These are phyloP conservation scores for Pseudonitzschia pungens DNA, from an alignment of 108 stramenopile genomes.

Conservation along the genomic window DNA sequence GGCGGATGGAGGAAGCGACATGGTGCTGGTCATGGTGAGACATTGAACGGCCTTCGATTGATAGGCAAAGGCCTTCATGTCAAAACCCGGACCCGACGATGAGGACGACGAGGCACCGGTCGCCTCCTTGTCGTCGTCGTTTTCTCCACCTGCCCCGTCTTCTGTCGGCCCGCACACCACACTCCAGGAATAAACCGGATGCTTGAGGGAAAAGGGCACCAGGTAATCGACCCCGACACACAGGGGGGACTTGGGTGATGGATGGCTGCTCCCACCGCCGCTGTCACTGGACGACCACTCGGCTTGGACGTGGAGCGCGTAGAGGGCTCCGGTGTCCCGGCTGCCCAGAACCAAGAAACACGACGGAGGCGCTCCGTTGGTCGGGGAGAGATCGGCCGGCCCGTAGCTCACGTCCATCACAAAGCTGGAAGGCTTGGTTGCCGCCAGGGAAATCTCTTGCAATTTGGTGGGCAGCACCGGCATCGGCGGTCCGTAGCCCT, in stretches of 20 bases:
- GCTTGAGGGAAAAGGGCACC: conserved; percentile 62
- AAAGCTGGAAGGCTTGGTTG: conserved; percentile 36
- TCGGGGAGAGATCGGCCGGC: conserved; percentile 31
- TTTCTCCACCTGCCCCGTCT: conserved; percentile 28
- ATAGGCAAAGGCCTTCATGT: conserved; percentile 59
- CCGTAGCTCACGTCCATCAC: conserved; percentile 56
- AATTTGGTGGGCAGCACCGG: conserved; percentile 38
- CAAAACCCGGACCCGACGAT: conserved; percentile 23
- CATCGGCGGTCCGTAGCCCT: neutral
- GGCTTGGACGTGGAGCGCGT: conserved; percentile 56
- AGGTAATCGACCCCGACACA: conserved; percentile 72
- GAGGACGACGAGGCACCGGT: conserved; percentile 16
- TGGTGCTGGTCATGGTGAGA: conserved; percentile 55
- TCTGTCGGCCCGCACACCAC: conserved; percentile 38
- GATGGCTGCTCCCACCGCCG: neutral
- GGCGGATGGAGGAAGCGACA: conserved; percentile 52
- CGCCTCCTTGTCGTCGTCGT: conserved; percentile 31
- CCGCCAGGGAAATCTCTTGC: conserved; percentile 46
- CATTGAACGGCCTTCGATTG: conserved; percentile 72
- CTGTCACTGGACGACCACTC: conserved; percentile 38
- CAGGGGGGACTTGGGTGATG: neutral
- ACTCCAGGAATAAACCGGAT: conserved; percentile 67
- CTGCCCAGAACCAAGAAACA: conserved; percentile 68
- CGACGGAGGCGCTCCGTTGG: conserved; percentile 48
- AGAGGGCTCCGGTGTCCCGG: conserved; percentile 43